Base-by-base conservation (phyloP, 306 rosid species). In the Morella rubra region DNA sequence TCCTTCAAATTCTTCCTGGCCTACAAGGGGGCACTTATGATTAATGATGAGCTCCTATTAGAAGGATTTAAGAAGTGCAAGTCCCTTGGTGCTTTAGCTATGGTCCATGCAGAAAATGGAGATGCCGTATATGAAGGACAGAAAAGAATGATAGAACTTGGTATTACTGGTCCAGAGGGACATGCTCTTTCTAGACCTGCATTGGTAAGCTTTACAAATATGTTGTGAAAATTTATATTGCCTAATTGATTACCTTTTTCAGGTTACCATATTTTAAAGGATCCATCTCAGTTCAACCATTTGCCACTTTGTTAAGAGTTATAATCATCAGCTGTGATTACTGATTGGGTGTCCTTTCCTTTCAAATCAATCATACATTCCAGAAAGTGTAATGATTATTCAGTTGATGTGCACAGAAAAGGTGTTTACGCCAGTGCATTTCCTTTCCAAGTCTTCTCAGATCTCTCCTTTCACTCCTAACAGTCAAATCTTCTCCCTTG, bases 81-180 rank as follows among this genome's bases (percentile, higher is more conserved):
- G 88, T 89, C 96, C 70, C 98, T 94, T 50, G 98, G 98, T 72
- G 97, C 98, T 77, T 76, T 94, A 79, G 96, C 98, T 65, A 94
- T 94, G 98, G 97, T 94, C 68, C 98, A 94, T 88, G 98, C 97
- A 60, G 98, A 94, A 90, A 94, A 92, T 86, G 98, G 97, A 73
- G 96, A 94, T 79, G 97, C 91, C 69, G 96, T 92, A 40, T 79
- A 74, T 52, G 97, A 89, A 90, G 98, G 98, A 70, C 98, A 94
- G 71, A 83, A 85, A 41, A 89, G 88, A 86, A 94, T 94, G 93
- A 90, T 85, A 78, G 98, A 92, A 84, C 97, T 94, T 59, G 97
- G 97, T 73, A 90, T 94, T 80, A 90, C 95, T 64, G 98, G 97
- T 77, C 98, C 98, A 47, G 97, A 90, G 89, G 98, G 98, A 22